Base-by-base conservation (phyloP, 1,139 yeast genomes). In the Trichomonascaceae sp. region DNA sequence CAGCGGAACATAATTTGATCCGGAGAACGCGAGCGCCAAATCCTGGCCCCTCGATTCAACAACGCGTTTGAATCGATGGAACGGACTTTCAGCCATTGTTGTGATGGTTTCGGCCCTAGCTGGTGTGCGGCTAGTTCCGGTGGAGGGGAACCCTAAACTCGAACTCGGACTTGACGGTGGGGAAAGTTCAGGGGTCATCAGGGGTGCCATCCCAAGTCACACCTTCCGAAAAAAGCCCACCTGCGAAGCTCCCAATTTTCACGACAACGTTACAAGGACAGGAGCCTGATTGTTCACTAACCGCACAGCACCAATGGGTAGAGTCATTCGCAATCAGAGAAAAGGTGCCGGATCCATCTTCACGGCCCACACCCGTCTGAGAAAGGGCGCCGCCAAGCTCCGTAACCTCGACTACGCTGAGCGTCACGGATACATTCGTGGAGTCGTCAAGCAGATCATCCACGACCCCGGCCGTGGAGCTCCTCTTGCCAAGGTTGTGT, bases 391-490 rank as follows among this genome's bases (percentile, higher is more conserved):
- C 65, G 99, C 99, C 67, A 89, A 87, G 81, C 80, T 87, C 68
- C 84, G 98, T 79, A 80, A 94, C 65, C 80, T 89, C 69, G 98
- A 89, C 70, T 89, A 76, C 62, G 94, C 97, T 67, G 98, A 92
- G 75, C 92, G 95, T 69, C 95, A 89, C 69, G 98, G 98, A 64
- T 89, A 87, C 87, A 77, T 85, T 64, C 93, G 97, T 72, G 98
- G 98, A 71, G 76, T 89, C 54, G 97, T 89, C 56, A 87, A 87
- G 79, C 92, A 80, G 69, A 89, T 89, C 71, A 74, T 89, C 71
- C 98, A 89, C 75, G 98, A 89, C 64, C 92, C 98, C 61, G 98
- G 98, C 69, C 80, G 98, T 72, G 98, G 98, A 75, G 98, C 98
- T 65, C 98, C 98, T 64, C 78, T 89, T 63, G 98, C 97, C 60